Conservation (phyloP, 2,329 filamentous ascomycete genomes). For the Trichoderma lentiforme region DNA sequence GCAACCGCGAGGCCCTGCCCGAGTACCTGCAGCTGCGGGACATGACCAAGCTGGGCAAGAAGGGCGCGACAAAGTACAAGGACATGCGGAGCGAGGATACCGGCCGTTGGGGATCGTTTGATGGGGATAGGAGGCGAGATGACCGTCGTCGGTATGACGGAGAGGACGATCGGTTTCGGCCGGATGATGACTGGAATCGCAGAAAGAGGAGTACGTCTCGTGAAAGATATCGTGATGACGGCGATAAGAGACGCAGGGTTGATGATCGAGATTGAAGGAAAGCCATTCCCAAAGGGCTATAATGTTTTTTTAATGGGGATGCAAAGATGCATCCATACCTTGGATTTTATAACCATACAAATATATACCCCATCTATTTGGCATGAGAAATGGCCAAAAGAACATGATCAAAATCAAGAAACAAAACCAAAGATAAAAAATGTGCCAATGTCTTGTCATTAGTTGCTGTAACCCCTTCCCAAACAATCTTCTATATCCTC, state of each 20-base stretch:
- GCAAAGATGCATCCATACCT: not conserved
- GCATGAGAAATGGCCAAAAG: not conserved
- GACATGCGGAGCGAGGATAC: conserved; percentile 91
- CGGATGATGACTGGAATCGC: conserved; percentile 55
- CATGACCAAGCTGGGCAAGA: conserved; percentile 89
- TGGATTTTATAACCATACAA: not conserved
- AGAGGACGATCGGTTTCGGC: conserved; percentile 63
- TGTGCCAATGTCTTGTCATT: not conserved
- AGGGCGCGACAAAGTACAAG: conserved; percentile 84
- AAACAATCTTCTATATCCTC: conserved; percentile 54
- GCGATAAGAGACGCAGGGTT: conserved; percentile 59
- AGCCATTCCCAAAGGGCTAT: not conserved
- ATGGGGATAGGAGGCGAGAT: conserved; percentile 43
- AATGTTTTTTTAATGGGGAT: not conserved
- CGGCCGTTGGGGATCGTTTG: conserved; percentile 72
- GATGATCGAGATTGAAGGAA: conserved; percentile 38
- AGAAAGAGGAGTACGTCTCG: conserved; percentile 58
- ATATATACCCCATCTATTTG: conserved; percentile 12
- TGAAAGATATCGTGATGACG: conserved; percentile 52
- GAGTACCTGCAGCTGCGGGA: conserved; percentile 91
- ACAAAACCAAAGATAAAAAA: not conserved
- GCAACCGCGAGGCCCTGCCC: conserved; percentile 77
- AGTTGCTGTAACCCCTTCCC: not conserved
- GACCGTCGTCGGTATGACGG: conserved; percentile 36
- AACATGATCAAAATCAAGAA: not conserved